phyloP scores from a whole-genome alignment of 73 alveolate genomes.

The Paramecium caudatum region DNA sequence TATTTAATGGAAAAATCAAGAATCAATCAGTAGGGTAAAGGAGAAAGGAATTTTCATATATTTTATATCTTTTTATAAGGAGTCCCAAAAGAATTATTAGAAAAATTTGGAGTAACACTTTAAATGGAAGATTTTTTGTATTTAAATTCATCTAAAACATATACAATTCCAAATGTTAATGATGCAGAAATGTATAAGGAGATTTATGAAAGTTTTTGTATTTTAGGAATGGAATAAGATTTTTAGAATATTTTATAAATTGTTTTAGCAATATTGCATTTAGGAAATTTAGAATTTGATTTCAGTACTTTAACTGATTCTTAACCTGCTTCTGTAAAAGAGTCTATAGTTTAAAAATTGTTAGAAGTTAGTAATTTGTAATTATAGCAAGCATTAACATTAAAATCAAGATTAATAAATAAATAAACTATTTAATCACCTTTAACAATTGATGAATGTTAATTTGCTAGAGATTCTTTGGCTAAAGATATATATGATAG shows the following conservation, averaged over 20 bases:
- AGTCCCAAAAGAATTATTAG: slow-evolving; percentile 39
- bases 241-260: slow-evolving; percentile 6
- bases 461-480: slow-evolving; percentile 89
- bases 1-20: slow-evolving; percentile 72
- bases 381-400: slow-evolving; percentile 41
- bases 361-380: slow-evolving; percentile 5
- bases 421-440: slow-evolving; percentile 69
- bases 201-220: slow-evolving; percentile 45
- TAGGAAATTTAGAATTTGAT: slow-evolving; percentile 74
- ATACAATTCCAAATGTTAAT: slow-evolving; percentile 66
- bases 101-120: slow-evolving; percentile 43
- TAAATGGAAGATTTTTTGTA: slow-evolving; percentile 53
- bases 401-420: slow-evolving; percentile 56
- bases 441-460: slow-evolving; percentile 64
- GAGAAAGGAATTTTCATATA: slow-evolving; percentile 74
- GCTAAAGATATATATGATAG: slow-evolving; percentile 95
- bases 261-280: slow-evolving; percentile 58
- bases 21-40: slow-evolving; percentile 67
- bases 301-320: slow-evolving; percentile 59
- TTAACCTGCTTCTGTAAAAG: slow-evolving; percentile 54
- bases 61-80: slow-evolving; percentile 71
- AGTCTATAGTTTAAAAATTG: slow-evolving; percentile 15
- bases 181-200: slow-evolving; percentile 70
- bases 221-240: slow-evolving; percentile 38
- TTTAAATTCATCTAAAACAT: slow-evolving; percentile 63